These are phyloP conservation scores for Huntiella abstrusa DNA, from an alignment of 2,329 filamentous ascomycete species.

Conservation along the genomic window DNA sequence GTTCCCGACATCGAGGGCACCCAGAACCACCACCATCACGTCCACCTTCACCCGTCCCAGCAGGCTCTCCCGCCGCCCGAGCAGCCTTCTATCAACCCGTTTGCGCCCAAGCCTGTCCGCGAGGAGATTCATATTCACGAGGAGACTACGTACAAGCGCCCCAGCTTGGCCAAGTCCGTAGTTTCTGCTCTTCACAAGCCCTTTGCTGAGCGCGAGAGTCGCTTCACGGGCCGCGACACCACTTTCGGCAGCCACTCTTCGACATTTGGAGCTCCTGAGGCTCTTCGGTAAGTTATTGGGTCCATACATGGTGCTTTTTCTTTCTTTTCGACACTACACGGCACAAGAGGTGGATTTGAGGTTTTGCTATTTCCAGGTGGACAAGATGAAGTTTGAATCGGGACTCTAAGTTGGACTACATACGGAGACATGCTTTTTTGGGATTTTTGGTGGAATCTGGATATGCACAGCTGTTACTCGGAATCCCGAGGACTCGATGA, in stretches of 20 bases:
- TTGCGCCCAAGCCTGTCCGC: conserved; percentile 1
- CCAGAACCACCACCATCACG: conserved; percentile 7
- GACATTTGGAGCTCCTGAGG: conserved; percentile 7
- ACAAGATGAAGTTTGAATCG: too few species aligned
- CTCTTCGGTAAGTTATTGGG: conserved; percentile 7
- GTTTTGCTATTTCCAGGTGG: too few species aligned
- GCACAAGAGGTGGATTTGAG: background rate
- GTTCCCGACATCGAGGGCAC: background rate
- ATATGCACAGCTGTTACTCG: too few species aligned
- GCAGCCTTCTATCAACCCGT: conserved; percentile 1
- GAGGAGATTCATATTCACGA: conserved; percentile 9
- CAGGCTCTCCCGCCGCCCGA: background rate
- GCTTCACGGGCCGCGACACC: conserved; percentile 1
- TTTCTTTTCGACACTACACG: background rate
- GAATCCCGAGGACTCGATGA: too few species aligned
- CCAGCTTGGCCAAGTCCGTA: conserved; percentile 5
- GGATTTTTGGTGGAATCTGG: too few species aligned
- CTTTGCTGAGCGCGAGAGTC: conserved; percentile 2
- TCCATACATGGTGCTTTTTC: background rate
- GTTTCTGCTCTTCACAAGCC: conserved; percentile 3
- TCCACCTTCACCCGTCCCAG: background rate
- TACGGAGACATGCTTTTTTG: too few species aligned
- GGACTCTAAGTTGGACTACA: too few species aligned
- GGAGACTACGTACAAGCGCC: conserved; percentile 9
- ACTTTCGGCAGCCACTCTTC: conserved; percentile 3